Conservation (phyloP, 2,329 filamentous ascomycete species). For the Fusarium algeriense region DNA sequence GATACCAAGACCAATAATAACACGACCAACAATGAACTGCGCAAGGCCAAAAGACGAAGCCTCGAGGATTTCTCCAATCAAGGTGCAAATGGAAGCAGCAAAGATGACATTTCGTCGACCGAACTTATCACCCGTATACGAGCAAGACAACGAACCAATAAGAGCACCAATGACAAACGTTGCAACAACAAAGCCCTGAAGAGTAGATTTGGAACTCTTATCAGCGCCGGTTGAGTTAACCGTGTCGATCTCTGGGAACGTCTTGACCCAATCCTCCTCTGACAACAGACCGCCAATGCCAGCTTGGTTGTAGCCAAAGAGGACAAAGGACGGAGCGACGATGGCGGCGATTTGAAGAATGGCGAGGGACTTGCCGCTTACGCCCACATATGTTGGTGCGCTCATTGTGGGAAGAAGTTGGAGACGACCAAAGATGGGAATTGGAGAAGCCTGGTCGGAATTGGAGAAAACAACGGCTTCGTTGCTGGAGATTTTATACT, state of each 20-base stretch:
- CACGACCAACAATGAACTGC: conserved; percentile 57
- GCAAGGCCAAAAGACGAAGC: conserved; percentile 58
- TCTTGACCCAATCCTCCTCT: conserved; percentile 67
- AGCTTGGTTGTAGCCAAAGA: conserved; percentile 72
- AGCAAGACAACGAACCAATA: conserved; percentile 59
- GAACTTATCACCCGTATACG: conserved; percentile 67
- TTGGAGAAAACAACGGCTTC: neutral
- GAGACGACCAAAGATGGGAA: neutral
- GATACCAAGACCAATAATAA: conserved; percentile 66
- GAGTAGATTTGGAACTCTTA: conserved; percentile 58
- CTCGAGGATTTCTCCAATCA: conserved; percentile 67
- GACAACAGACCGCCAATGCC: conserved; percentile 79
- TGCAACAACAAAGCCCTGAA: conserved; percentile 60
- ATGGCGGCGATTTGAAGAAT: conserved; percentile 57
- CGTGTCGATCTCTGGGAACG: conserved; percentile 62
- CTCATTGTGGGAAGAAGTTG: conserved; percentile 19
- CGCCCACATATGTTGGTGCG: conserved; percentile 49
- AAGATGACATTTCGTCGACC: conserved; percentile 69
- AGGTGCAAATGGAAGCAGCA: conserved; percentile 63
- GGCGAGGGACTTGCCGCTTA: conserved; percentile 53
- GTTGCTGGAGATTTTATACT: neutral
- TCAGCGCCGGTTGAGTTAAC: conserved; percentile 60
- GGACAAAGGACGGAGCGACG: conserved; percentile 58
- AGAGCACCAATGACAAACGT: conserved; percentile 70
- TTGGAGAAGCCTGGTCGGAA: neutral